These are phyloP conservation scores for Acanthamoeba polyphaga DNA, from an alignment of 208 protist species.

Conservation along the genomic window DNA sequence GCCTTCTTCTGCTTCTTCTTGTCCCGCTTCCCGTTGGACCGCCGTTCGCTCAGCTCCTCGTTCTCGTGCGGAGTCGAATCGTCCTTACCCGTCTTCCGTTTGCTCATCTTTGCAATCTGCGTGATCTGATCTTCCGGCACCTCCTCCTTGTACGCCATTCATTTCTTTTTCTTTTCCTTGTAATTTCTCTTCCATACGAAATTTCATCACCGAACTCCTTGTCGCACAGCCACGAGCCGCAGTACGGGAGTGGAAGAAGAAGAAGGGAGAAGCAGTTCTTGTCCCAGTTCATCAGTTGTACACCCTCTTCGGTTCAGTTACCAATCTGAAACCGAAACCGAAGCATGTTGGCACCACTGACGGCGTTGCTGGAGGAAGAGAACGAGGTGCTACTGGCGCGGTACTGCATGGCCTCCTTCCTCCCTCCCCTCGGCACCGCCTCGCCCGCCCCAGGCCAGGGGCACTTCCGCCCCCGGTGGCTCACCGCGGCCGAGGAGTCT, in stretches of 20 bases:
- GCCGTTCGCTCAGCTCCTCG: neutral
- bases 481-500: neutral
- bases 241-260: neutral
- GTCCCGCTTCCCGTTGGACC: neutral
- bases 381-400: constrained; percentile 43
- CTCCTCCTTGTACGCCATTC: neutral
- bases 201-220: too few species aligned
- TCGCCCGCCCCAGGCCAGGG: neutral
- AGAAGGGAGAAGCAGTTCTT: too few species aligned
- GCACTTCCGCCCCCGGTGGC: neutral
- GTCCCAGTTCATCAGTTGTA: neutral
- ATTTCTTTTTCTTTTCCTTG: neutral
- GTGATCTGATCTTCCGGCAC: neutral
- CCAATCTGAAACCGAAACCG: neutral
- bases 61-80: neutral
- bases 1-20: constrained; percentile 20
- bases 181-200: too few species aligned
- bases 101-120: neutral
- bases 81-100: neutral
- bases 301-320: neutral
- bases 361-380: constrained; percentile 16
- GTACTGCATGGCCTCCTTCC: constrained; percentile 30
- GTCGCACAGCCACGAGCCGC: neutral
- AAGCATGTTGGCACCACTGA: neutral
- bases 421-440: neutral